Percentiles rank a stretch among this genome's conserved stretches.
Conservation (phyloP, 805 yeast species). For the Metschnikowia matae region DNA sequence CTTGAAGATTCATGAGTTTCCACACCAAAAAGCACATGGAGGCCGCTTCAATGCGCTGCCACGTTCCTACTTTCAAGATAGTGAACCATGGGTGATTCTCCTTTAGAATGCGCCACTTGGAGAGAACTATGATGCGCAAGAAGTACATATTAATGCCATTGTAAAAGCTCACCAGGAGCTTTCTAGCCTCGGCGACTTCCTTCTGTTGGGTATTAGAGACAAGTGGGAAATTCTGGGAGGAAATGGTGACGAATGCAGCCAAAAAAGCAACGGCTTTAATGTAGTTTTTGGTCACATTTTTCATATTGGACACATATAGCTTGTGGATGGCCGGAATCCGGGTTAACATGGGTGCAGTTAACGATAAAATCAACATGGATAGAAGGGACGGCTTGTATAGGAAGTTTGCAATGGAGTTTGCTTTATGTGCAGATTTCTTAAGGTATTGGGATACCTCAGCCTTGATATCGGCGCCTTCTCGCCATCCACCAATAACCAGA, state of each 20-base stretch:
- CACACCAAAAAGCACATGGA: slow-evolving; percentile 34
- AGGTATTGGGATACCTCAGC: background rate
- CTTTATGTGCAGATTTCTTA: slow-evolving; percentile 13
- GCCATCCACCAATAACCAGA: slow-evolving; percentile 16
- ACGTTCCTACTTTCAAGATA: slow-evolving; percentile 22
- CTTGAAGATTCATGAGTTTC: slow-evolving; percentile 37
- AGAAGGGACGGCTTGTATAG: slow-evolving; percentile 35
- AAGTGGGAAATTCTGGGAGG: slow-evolving; percentile 16
- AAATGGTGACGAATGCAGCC: slow-evolving; percentile 29
- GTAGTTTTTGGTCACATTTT: slow-evolving; percentile 30
- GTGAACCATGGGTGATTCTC: slow-evolving; percentile 36
- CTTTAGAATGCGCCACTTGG: slow-evolving; percentile 40
- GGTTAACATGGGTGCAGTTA: slow-evolving; percentile 31
- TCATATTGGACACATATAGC: slow-evolving; percentile 18
- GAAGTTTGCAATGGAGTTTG: slow-evolving; percentile 32
- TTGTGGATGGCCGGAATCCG: slow-evolving; percentile 8
- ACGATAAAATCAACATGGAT: slow-evolving; percentile 30
- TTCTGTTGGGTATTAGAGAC: slow-evolving; percentile 9
- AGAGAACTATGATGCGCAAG: slow-evolving; percentile 30
- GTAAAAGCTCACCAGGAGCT: slow-evolving; percentile 24
- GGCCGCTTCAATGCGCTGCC: slow-evolving; percentile 32
- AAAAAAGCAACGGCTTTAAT: slow-evolving; percentile 33
- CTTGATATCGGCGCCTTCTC: slow-evolving; percentile 7
- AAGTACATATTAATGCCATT: slow-evolving; percentile 31
- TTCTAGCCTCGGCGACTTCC: slow-evolving; percentile 15